Evolutionary conservation across 148 eudicot genomes (phyloP).

Genomic region (Vaccinium darrowii): DNA sequence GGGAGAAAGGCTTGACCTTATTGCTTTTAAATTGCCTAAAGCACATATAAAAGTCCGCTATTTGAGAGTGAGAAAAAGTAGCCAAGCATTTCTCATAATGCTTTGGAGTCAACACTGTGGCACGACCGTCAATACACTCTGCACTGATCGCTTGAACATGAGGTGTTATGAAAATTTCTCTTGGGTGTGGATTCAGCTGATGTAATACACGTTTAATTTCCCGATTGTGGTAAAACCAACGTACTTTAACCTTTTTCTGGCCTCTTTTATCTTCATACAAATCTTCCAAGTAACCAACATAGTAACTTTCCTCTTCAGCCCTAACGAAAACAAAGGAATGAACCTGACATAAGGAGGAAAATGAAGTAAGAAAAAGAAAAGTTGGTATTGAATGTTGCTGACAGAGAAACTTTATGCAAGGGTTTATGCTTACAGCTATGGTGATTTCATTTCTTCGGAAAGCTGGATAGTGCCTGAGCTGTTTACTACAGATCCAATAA

Average conservation of each 20-base stretch:
- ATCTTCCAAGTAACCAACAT: slow-evolving; percentile 31
- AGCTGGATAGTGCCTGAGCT: slow-evolving; percentile 29
- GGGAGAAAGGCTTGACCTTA: slow-evolving; percentile 20
- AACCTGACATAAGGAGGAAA: slow-evolving; percentile 18
- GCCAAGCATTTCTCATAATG: slow-evolving; percentile 26
- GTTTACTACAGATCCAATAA: slow-evolving; percentile 27
- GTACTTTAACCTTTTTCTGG: slow-evolving; percentile 28
- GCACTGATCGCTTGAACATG: slow-evolving; percentile 26
- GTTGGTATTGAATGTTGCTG: not conserved
- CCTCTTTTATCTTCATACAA: slow-evolving; percentile 31
- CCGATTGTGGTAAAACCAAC: slow-evolving; percentile 26
- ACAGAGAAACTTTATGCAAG: not conserved
- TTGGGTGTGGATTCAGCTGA: slow-evolving; percentile 22
- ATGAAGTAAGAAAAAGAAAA: not conserved
- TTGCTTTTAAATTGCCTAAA: slow-evolving; percentile 27
- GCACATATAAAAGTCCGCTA: slow-evolving; percentile 15
- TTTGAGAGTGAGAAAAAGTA: slow-evolving; percentile 13
- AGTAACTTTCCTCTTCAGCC: slow-evolving; percentile 25
- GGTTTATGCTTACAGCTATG: slow-evolving; percentile 22
- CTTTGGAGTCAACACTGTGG: slow-evolving; percentile 27
- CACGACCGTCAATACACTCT: slow-evolving; percentile 27
- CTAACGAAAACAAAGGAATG: slow-evolving; percentile 29
- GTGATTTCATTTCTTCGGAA: slow-evolving; percentile 20
- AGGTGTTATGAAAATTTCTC: slow-evolving; percentile 31
- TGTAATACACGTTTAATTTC: slow-evolving; percentile 12